phyloP scores from a whole-genome alignment of 1,139 yeast genomes.

The Saccharomyces uvarum region DNA sequence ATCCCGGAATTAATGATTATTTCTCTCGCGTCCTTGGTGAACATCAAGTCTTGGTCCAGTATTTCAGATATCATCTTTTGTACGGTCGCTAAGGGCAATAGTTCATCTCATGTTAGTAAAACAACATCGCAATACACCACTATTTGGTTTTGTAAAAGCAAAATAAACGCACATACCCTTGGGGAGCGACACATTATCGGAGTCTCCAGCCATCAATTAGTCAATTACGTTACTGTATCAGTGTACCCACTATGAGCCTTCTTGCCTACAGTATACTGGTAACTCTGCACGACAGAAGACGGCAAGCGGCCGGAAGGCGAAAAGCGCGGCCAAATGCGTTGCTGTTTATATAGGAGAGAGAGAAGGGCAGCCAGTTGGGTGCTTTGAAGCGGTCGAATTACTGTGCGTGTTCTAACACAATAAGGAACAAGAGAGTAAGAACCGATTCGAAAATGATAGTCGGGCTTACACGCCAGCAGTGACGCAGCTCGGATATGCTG shows the following conservation, averaged over 20 bases:
- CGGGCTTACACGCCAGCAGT: neutral
- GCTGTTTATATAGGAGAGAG: neutral
- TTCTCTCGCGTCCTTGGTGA: constrained; percentile 90
- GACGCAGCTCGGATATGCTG: neutral
- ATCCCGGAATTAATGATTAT: constrained; percentile 94
- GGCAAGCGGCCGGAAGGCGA: neutral
- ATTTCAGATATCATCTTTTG: constrained; percentile 90
- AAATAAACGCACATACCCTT: constrained; percentile 8
- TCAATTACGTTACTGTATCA: constrained; percentile 3
- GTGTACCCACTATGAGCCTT: constrained; percentile 3
- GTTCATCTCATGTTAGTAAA: constrained; percentile 9
- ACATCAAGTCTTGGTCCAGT: constrained; percentile 69
- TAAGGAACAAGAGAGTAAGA: neutral
- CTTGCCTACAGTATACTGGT: constrained; percentile 6
- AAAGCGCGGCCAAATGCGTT: neutral
- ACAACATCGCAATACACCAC: neutral
- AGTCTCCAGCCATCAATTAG: constrained; percentile 7
- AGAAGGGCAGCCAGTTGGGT: neutral
- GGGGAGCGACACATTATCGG: constrained; percentile 14
- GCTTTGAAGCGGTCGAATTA: neutral
- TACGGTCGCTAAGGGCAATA: constrained; percentile 59
- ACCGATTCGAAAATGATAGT: neutral
- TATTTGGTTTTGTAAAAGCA: neutral
- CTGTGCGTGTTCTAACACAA: neutral
- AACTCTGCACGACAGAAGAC: neutral